phyloP scores from a whole-genome alignment of 306 rosid genomes.

The Begonia masoniana region DNA sequence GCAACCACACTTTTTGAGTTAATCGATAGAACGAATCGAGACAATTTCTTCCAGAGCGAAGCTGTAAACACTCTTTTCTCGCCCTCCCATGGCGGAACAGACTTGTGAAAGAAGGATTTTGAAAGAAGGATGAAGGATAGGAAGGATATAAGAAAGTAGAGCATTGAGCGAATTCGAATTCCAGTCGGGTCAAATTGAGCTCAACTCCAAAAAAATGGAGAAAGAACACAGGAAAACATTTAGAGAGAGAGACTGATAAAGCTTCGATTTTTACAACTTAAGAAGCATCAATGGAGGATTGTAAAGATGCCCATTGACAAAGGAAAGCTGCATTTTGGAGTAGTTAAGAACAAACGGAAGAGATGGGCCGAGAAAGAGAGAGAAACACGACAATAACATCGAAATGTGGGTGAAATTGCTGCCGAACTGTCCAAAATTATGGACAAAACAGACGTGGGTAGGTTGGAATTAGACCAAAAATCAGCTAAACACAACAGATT shows the following conservation, averaged over 20 bases:
- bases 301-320: too few relatives aligned
- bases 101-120: conserved; percentile 43
- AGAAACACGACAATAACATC: not conserved
- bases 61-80: conserved; percentile 25
- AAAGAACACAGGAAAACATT: not conserved
- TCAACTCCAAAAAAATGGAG: not conserved
- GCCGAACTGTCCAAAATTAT: not conserved
- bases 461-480: not conserved
- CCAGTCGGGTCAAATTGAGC: not conserved
- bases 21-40: conserved; percentile 21
- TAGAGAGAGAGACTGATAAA: not conserved
- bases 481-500: not conserved
- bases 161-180: conserved; percentile 24
- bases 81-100: conserved; percentile 19
- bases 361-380: too few relatives aligned
- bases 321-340: too few relatives aligned
- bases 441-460: not conserved
- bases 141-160: conserved; percentile 59
- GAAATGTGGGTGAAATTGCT: too few relatives aligned
- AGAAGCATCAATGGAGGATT: too few relatives aligned
- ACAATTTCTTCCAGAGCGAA: not conserved
- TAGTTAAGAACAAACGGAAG: too few relatives aligned
- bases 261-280: not conserved
- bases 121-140: conserved; percentile 63
- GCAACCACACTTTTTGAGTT: conserved; percentile 22